Evolutionary conservation across 192 early-diverging fungal species (phyloP).

Genomic region (Coemansia javaensis): DNA sequence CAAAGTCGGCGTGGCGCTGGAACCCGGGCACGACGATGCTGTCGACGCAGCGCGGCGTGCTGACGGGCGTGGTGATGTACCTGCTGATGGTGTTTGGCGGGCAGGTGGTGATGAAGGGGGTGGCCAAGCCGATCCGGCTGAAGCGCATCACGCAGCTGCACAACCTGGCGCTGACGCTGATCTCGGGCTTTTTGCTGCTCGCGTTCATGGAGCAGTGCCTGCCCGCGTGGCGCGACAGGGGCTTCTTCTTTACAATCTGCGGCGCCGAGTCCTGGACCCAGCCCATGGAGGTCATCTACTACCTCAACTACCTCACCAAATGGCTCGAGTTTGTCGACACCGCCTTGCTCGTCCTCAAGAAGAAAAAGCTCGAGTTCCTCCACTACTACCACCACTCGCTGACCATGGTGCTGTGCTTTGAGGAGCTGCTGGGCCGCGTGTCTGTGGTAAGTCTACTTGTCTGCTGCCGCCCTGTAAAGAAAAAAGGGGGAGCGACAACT

Average conservation of each 20-base stretch:
- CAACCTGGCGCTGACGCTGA: constrained; percentile 72
- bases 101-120: constrained; percentile 62
- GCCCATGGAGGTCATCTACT: constrained; percentile 77
- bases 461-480: not conserved
- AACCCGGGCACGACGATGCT: constrained; percentile 42
- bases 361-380: constrained; percentile 86
- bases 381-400: constrained; percentile 94
- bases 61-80: constrained; percentile 57
- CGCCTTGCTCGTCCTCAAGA: constrained; percentile 76
- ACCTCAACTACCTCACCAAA: constrained; percentile 90
- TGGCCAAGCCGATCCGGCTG: constrained; percentile 50
- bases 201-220: constrained; percentile 75
- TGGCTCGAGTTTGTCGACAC: constrained; percentile 91
- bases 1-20: constrained; percentile 52
- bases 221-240: constrained; percentile 63
- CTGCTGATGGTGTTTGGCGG: constrained; percentile 78
- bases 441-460: constrained; percentile 63
- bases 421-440: constrained; percentile 71
- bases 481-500: too few species aligned
- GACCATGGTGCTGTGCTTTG: constrained; percentile 84
- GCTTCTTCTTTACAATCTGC: constrained; percentile 73
- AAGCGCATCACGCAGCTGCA: constrained; percentile 72
- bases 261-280: constrained; percentile 68
- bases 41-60: constrained; percentile 48
- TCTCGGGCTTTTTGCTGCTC: constrained; percentile 68